Conservation (phyloP, 495 filamentous ascomycete genomes). For the Bryoglossum gracile region DNA sequence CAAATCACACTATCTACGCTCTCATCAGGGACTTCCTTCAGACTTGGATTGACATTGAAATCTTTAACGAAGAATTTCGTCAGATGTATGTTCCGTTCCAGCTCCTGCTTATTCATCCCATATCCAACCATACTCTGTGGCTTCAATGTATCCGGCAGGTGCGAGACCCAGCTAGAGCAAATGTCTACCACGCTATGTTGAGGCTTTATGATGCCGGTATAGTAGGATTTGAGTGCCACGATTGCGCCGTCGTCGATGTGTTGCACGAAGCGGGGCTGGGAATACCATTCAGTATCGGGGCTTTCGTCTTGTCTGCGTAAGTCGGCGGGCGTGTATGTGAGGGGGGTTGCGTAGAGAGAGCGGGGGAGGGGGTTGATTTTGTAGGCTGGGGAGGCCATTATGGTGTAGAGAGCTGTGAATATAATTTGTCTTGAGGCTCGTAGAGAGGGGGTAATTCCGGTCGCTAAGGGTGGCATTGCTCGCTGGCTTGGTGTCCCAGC, state of each 20-base stretch:
- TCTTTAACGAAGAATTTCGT: conserved; percentile 26
- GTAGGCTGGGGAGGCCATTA: conserved; percentile 2
- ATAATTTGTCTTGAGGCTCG: not conserved
- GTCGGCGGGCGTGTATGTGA: conserved; percentile 30
- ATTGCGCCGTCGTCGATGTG: conserved; percentile 43
- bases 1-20: conserved; percentile 33
- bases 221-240: conserved; percentile 30
- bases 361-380: conserved; percentile 20
- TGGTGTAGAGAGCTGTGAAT: not conserved
- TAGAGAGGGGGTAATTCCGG: not conserved
- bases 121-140: conserved; percentile 23
- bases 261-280: conserved; percentile 36
- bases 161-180: conserved; percentile 37
- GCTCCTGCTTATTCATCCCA: conserved; percentile 34
- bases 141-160: conserved; percentile 30
- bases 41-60: conserved; percentile 29
- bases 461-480: not conserved
- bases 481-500: not conserved
- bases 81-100: conserved; percentile 32
- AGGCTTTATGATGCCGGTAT: conserved; percentile 28
- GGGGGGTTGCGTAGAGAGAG: conserved; percentile 23
- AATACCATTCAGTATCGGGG: conserved; percentile 34
- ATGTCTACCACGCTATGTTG: conserved; percentile 30
- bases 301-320: conserved; percentile 31
- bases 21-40: conserved; percentile 18